Evolutionary conservation across 2,329 filamentous ascomycete genomes (phyloP).

Genomic region (Colletotrichum cereale): DNA sequence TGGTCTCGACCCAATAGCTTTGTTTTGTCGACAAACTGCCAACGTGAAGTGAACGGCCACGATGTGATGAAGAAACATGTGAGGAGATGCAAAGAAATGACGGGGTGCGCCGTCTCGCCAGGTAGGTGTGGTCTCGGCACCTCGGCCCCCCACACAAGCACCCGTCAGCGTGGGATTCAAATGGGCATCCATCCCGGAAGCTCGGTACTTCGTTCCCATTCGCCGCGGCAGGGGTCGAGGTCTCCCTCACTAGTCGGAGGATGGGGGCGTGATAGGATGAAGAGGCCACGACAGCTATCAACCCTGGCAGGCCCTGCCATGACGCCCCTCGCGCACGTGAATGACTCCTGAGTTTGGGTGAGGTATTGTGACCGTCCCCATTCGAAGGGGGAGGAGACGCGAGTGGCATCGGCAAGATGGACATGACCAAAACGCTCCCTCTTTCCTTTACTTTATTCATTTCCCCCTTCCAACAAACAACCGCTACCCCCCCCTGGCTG

Average conservation of each 20-base stretch:
- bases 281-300: not conserved
- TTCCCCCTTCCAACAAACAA: too few relatives aligned
- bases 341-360: not conserved
- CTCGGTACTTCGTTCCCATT: constrained; percentile 26
- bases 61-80: not conserved
- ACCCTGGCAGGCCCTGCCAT: not conserved
- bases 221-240: not conserved
- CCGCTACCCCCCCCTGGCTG: too few relatives aligned
- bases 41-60: not conserved
- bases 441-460: too few relatives aligned
- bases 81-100: not conserved
- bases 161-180: not conserved
- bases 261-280: too few relatives aligned
- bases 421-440: not conserved
- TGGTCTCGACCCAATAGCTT: not conserved
- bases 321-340: constrained; percentile 1
- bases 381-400: not conserved
- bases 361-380: not conserved
- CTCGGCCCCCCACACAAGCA: not conserved
- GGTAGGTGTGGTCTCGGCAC: not conserved
- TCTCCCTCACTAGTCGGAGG: not conserved
- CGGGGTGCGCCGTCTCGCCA: not conserved
- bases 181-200: constrained; percentile 15
- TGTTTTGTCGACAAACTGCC: too few relatives aligned
- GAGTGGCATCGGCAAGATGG: not conserved